Base-by-base conservation (phyloP, 2,329 filamentous ascomycete species). In the Chaetomiaceae sp. region DNA sequence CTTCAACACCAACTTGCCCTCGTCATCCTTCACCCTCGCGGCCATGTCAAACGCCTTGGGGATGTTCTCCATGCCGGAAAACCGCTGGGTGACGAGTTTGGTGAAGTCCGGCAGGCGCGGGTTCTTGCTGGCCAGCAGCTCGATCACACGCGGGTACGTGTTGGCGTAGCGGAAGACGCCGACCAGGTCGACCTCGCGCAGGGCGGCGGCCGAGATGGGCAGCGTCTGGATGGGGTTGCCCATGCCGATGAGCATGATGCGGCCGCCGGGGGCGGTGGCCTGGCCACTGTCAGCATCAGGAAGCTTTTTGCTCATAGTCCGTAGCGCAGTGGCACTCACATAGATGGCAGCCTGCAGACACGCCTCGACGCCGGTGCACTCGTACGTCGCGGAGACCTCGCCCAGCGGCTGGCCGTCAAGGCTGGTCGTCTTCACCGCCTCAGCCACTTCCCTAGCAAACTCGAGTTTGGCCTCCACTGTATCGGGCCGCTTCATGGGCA, bases 301-400 rank as follows among this genome's bases (percentile, higher is more conserved):
- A n/a, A n/a, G n/a, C n/a, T n/a, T n/a, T n/a, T n/a, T n/a, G n/a
- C n/a, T n/a, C n/a, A n/a, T n/a, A n/a, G n/a, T n/a, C n/a, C n/a
- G n/a, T n/a, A n/a, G n/a, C n/a, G n/a, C n/a, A n/a, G 29, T 12
- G 11, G 17, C 6, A 65, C 70, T 62, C 52, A 76, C 75, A 57
- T 86, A 90, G 45, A 90, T 88, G 4, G 82, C 76, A 6, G 80
- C 79, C 62, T 90, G 86, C 56, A 88, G 72, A 57, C 85, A 90
- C 0, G 79, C 78, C 60, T 87, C 84, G 18, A 88, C 85, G 8
- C 86, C 86, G 0, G 86, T 90, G 61, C 85, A 89, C 66, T 90
- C 86, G 58, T 85, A 88, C 2, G 84, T 83, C 1, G 78, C 77
- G 41, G 79, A 75, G 0, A 86, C 75, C 59, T 87, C 81, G 0